These are phyloP conservation scores for Ophiognomonia clavigignenti-juglandacearum DNA, from an alignment of 2,329 filamentous ascomycete genomes.

Conservation along the genomic window DNA sequence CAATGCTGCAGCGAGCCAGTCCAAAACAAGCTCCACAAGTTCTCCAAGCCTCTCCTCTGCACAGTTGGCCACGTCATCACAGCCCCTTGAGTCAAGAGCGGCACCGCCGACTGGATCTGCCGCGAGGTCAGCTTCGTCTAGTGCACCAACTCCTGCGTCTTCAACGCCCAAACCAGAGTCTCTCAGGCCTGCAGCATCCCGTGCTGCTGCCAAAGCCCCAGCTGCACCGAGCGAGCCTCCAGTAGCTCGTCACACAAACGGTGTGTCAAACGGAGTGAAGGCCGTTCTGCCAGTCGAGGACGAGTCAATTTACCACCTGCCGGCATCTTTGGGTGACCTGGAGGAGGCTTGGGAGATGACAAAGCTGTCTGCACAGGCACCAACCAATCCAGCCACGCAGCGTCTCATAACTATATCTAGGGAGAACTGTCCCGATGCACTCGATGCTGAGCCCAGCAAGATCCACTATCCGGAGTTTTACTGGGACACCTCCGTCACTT, in stretches of 20 bases:
- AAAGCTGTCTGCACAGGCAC: slow-evolving; percentile 58
- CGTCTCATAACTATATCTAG: slow-evolving; percentile 74
- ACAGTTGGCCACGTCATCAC: slow-evolving; percentile 38
- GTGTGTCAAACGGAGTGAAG: slow-evolving; percentile 47
- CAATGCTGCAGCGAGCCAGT: slow-evolving; percentile 45
- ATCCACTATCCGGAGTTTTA: slow-evolving; percentile 81
- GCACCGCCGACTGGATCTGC: slow-evolving; percentile 26
- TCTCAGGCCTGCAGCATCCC: slow-evolving; percentile 31
- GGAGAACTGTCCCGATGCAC: slow-evolving; percentile 64
- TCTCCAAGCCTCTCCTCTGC: slow-evolving; percentile 46
- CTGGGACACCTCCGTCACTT: slow-evolving; percentile 65
- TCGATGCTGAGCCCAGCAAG: slow-evolving; percentile 76
- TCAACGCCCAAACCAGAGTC: slow-evolving; percentile 26
- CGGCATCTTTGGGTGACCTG: slow-evolving; percentile 81
- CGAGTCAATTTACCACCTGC: slow-evolving; percentile 90
- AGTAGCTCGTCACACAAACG: slow-evolving; percentile 49
- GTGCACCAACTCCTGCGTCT: slow-evolving; percentile 21
- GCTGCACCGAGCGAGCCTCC: slow-evolving; percentile 33
- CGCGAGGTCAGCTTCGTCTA: slow-evolving; percentile 24
- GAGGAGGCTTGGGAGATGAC: slow-evolving; percentile 86
- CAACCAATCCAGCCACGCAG: slow-evolving; percentile 62
- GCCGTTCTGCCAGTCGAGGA: slow-evolving; percentile 46
- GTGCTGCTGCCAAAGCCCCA: slow-evolving; percentile 40
- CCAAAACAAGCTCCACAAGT: slow-evolving; percentile 50
- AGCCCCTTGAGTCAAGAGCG: slow-evolving; percentile 29